Evolutionary conservation across 2,329 filamentous ascomycete species (phyloP).

Genomic region (Hypoxylon sp.): DNA sequence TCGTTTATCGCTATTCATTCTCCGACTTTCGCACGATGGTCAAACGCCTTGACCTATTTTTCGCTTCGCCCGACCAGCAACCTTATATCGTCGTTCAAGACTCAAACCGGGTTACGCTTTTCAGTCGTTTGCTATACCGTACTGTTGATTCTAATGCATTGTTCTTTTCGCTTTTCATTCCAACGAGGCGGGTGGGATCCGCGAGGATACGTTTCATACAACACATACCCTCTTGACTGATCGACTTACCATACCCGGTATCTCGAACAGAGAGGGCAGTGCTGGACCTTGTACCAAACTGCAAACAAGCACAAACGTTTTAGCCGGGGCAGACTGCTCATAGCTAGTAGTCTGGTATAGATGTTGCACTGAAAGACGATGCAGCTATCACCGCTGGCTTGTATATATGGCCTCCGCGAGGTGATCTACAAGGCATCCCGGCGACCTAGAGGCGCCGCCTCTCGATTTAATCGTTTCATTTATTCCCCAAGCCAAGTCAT

Average conservation of each 20-base stretch:
- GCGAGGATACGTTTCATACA: slow-evolving; percentile 41
- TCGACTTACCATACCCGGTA: not conserved
- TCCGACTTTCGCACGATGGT: slow-evolving; percentile 4
- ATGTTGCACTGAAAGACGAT: slow-evolving; percentile 25
- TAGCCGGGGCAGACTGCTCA: not conserved
- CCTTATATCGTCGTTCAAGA: slow-evolving; percentile 1
- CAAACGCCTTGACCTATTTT: slow-evolving; percentile 7
- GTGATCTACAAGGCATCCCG: slow-evolving; percentile 18
- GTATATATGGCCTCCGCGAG: slow-evolving; percentile 13
- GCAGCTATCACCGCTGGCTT: slow-evolving; percentile 7
- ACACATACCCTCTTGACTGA: slow-evolving; percentile 1
- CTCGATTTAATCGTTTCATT: slow-evolving; percentile 17
- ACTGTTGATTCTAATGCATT: slow-evolving; percentile 16
- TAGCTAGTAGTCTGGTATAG: not conserved
- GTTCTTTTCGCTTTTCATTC: slow-evolving; percentile 11
- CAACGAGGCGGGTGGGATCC: slow-evolving; percentile 32
- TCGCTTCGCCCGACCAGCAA: slow-evolving; percentile 21
- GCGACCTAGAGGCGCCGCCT: slow-evolving; percentile 33
- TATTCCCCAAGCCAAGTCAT: slow-evolving; percentile 8
- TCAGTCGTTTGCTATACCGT: slow-evolving; percentile 13
- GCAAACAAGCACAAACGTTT: slow-evolving; percentile 33
- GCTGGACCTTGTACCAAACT: slow-evolving; percentile 12
- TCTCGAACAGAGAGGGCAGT: slow-evolving; percentile 7
- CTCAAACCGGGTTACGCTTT: slow-evolving; percentile 9
- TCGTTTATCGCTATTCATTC: slow-evolving; percentile 33